Base-by-base conservation (phyloP, 2,329 filamentous ascomycete genomes). In the Penicillium sp. region DNA sequence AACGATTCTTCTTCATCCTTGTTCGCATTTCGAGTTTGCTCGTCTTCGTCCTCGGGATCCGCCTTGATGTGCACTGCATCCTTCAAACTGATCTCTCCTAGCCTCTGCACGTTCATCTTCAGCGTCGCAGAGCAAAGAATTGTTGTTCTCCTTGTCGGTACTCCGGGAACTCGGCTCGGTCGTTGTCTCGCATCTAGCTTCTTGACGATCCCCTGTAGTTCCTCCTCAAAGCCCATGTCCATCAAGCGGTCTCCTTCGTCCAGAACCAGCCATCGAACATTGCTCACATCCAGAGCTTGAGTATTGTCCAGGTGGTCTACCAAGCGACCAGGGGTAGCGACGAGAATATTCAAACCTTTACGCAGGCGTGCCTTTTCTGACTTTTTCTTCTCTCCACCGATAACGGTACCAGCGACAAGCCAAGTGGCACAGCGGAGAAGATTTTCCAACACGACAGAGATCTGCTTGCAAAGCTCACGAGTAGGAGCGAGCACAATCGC, bases 201-300 rank as follows among this genome's bases (percentile, higher is more conserved):
- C 56, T 86, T 83, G 16, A 99, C 90, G 64, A 97, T 94, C 60
- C 89, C 90, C 71, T 91, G 90, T 60, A 99, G 86, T 70, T 98
- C 94, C 55, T 97, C 88, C 76, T 98, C 95, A 67, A 99, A 99
- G 0, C 95, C 95, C 70, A 98, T 84, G 72, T 99, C 95, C 94
- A 99, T 97, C 73, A 99, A 81, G n/a, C 95, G 86, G 81, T 99
- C 95, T 33, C 95, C 95, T 77, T 99, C 95, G 69, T 99, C 95
- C 6, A 99, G 83, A 2, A 99, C 88, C 24, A 99, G 79, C 95
- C 95, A 99, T 60, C 94, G 84, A 4, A 97, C 94, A 22, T 89
- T 93, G 69, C 90, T 90, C 41, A 98, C 87, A 64, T 95, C 91
- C 54, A 99, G 81, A 0, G 89, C 92, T 75, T 96, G 87, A 0